These are phyloP conservation scores for Trichoderma afroharzianum DNA, from an alignment of 2,329 filamentous ascomycete genomes.

Conservation along the genomic window DNA sequence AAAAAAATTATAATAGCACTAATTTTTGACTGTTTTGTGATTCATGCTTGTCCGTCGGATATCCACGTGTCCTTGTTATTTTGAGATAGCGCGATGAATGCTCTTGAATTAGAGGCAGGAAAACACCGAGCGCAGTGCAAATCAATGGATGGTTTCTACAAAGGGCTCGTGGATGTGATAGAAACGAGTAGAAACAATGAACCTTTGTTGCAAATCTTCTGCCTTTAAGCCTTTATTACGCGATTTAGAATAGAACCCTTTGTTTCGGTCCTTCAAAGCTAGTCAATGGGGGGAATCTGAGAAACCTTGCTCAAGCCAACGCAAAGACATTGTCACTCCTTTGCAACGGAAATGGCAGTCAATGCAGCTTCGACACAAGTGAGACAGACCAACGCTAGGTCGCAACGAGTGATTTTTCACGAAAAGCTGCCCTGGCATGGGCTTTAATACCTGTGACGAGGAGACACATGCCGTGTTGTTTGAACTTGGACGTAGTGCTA, in stretches of 20 bases:
- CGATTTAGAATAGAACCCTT: not conserved
- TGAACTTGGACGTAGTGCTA: not conserved
- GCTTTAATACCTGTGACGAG: not conserved
- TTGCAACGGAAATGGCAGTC: not conserved
- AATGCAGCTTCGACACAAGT: not conserved
- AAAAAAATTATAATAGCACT: not conserved
- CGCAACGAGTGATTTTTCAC: not conserved
- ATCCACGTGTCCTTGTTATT: not conserved
- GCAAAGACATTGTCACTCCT: not conserved
- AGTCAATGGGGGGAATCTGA: not conserved
- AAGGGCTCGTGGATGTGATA: not conserved
- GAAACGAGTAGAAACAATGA: not conserved
- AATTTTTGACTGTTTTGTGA: not conserved
- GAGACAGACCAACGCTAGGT: not conserved
- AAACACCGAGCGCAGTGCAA: not conserved
- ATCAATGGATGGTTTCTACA: not conserved
- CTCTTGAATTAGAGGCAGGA: not conserved
- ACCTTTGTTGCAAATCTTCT: not conserved
- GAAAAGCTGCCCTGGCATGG: not conserved
- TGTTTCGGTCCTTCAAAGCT: not conserved
- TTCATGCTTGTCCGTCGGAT: not conserved
- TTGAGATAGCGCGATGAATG: not conserved
- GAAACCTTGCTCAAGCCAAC: not conserved
- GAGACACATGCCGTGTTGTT: not conserved
- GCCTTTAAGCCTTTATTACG: not conserved